Base-by-base conservation (phyloP, 257 asterid species). In the Plantago major region DNA sequence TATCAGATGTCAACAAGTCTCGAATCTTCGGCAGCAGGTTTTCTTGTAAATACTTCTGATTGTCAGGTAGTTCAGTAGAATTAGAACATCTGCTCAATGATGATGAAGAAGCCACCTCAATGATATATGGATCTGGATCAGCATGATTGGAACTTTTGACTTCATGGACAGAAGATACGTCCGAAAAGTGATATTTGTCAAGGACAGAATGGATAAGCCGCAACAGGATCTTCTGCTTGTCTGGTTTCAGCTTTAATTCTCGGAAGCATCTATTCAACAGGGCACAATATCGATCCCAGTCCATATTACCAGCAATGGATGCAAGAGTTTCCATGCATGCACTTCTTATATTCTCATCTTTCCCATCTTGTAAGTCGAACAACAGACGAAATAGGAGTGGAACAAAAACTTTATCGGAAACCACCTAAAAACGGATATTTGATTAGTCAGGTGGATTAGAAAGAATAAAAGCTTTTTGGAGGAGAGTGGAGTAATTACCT, bases 251-350 rank as follows among this genome's bases (percentile, higher is more conserved):
- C 51, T 66, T 72, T 79, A 92, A 69, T 59, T 85, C 86, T 30
- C 85, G 88, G 72, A 92, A 92, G 78, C 99, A 92, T 73, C 82
- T 76, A 40, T 59, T 60, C 30, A 92, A 76, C 73, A 89, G 72
- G 22, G 78, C 75, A 67, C 81, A 76, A 74, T 89, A 92, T 58
- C 55, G 76, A 68, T 72, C 75, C 97, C 99, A 92, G 55, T 78
- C 73, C 96, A 92, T 74, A 79, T 84, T 65, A 72, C 90, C 81
- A 65, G 96, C 76, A 77, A 92, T 65, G 47, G 93, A 81, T 53
- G 85, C 97, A 16, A 89, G 75, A 55, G 95, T 95, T 62, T 85
- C 94, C 65, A 89, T 38, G 68, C 96, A 92, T 15, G 91, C 89
- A 67, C 79, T 77, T 76, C 84, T 83, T 58, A 89, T 79, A 78